Evolutionary conservation across 148 eudicot species (phyloP), one percentile per base, ranked within the genome.

Genomic region (Rhododendron griersonianum): DNA sequence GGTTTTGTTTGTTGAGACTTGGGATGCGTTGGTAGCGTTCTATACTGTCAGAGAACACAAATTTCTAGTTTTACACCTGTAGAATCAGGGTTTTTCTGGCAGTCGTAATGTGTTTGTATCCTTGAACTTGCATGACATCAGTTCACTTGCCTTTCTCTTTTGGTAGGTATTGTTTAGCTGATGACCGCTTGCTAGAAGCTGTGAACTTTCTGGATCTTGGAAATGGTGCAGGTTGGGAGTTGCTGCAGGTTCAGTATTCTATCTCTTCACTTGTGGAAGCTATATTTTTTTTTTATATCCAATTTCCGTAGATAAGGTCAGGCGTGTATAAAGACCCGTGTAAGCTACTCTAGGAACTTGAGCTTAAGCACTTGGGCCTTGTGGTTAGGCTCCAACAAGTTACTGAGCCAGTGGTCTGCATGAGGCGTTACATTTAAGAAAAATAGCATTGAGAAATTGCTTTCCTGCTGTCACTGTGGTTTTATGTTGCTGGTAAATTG

Each of bases 181-280:
- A 97, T 91, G 98, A 97, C 85, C 92, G 95, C 80, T 90, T 94
- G 88, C 81, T 89, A 48, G 98, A 95, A 89, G 96, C 99, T 89
- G 99, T 97, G 81, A 93, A 90, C 83, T 97, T 94, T 90, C 90
- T 97, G 87, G 99, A 97, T 90, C 91, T 93, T 74, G 96, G 98
- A 48, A 91, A 89, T 85, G 98, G 98, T 79, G 95, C 99, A 81
- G 99, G 99, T 50, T 97, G 99, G 99, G 96, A 95, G 88, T 89
- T 97, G 83, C 94, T 95, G 83, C 98, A 97, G 98, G 99, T 97
- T 78, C 55, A 18, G 35, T n/a, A 73, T 33, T n/a, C 48, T 74
- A 71, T 82, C 63, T 30, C 50, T 19, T 45, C 44, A 16, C 71
- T 57, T 57, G 39, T 44, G 7, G 53, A 63, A 39, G 4, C 75